A percentile compares a stretch with the other conserved stretches of the same genome.
These are phyloP conservation scores for Dryadomyces quercivorus DNA, from an alignment of 2,329 filamentous ascomycete species.

Conservation along the genomic window DNA sequence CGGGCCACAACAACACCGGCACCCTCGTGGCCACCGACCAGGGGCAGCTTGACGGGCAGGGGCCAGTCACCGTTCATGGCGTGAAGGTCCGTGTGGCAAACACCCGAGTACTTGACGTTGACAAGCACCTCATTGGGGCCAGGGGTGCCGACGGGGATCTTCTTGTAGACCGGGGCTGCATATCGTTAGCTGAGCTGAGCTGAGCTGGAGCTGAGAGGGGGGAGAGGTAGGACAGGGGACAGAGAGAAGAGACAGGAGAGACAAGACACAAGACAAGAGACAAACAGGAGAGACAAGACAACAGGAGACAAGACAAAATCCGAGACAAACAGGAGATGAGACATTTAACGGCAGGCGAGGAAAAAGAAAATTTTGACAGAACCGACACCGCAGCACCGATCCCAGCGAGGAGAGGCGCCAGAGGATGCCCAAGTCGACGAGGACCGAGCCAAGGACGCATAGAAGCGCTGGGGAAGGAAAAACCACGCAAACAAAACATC, in stretches of 20 bases:
- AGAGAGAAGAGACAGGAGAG: neutral
- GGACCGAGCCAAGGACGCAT: too few species aligned
- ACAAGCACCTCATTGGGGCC: constrained; percentile 16
- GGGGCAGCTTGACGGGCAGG: constrained; percentile 18
- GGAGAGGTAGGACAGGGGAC: neutral
- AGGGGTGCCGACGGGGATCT: constrained; percentile 68
- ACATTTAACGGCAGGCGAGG: too few species aligned
- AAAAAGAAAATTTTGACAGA: too few species aligned
- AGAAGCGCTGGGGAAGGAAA: too few species aligned
- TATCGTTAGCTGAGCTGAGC: neutral
- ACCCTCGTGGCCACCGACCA: constrained; percentile 53
- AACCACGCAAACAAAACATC: too few species aligned
- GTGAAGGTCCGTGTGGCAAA: constrained; percentile 20
- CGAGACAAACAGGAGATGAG: neutral
- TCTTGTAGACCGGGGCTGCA: constrained; percentile 45
- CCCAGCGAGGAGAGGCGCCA: too few species aligned
- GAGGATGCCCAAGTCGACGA: too few species aligned
- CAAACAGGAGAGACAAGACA: neutral
- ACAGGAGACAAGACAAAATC: neutral
- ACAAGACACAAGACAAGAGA: neutral
- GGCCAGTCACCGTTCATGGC: constrained; percentile 16
- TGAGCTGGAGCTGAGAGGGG: neutral
- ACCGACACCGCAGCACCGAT: too few species aligned
- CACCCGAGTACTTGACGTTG: constrained; percentile 21
- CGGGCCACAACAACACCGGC: constrained; percentile 77